phyloP scores from a whole-genome alignment of 2,329 filamentous ascomycete genomes.

The Botryosphaeria dothidea region DNA sequence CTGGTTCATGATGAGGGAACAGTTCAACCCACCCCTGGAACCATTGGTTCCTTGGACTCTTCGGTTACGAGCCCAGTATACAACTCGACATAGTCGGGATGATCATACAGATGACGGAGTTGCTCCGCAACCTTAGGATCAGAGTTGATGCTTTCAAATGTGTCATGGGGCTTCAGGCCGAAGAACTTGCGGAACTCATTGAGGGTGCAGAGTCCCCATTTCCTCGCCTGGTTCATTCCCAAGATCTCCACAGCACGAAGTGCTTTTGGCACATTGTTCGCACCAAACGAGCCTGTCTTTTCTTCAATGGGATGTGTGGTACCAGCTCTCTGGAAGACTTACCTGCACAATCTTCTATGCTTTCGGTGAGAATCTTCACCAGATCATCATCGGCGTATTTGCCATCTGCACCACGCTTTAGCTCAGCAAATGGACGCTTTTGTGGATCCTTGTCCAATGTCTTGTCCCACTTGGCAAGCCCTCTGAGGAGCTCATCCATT shows the following conservation, averaged over 20 bases:
- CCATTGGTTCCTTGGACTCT: constrained; percentile 69
- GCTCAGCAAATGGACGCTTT: constrained; percentile 66
- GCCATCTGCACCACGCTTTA: constrained; percentile 65
- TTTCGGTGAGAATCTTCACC: constrained; percentile 64
- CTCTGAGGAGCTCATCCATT: constrained; percentile 60
- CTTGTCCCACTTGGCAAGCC: constrained; percentile 62
- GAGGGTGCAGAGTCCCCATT: constrained; percentile 75
- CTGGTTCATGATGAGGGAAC: background rate
- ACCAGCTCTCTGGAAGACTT: background rate
- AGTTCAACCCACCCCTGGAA: constrained; percentile 53
- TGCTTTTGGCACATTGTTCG: constrained; percentile 69
- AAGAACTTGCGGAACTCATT: constrained; percentile 86
- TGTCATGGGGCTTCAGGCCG: constrained; percentile 72
- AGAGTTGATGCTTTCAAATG: constrained; percentile 80
- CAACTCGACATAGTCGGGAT: constrained; percentile 76
- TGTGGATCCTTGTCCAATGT: constrained; percentile 64
- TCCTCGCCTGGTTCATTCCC: constrained; percentile 73
- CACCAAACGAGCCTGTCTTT: constrained; percentile 46
- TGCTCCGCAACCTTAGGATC: constrained; percentile 68
- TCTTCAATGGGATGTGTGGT: background rate
- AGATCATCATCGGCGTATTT: constrained; percentile 74
- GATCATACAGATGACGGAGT: constrained; percentile 62
- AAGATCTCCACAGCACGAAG: constrained; percentile 75
- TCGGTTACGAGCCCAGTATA: constrained; percentile 76
- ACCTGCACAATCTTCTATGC: constrained; percentile 62